phyloP scores from a whole-genome alignment of 768 basidiomycete genomes.

The Hysterangium stoloniferum region DNA sequence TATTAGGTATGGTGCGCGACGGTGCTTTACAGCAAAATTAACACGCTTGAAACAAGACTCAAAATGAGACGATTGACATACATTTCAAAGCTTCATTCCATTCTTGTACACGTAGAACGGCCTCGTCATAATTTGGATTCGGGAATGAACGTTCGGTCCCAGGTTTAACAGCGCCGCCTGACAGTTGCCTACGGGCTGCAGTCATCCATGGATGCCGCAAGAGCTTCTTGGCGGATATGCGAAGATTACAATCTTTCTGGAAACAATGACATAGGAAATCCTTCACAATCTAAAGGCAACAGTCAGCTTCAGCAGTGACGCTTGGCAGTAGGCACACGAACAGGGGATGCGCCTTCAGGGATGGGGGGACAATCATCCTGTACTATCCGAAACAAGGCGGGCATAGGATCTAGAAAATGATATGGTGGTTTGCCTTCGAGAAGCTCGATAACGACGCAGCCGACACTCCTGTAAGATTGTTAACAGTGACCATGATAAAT shows the following conservation, averaged over 20 bases:
- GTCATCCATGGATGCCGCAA: conserved; percentile 96
- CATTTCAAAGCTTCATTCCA: conserved; percentile 98
- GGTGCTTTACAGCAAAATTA: conserved; percentile 42
- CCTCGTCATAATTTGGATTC: conserved; percentile 90
- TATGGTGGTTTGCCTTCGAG: conserved; percentile 88
- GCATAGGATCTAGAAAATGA: conserved; percentile 95
- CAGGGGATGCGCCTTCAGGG: conserved; percentile 86
- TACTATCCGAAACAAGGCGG: conserved; percentile 95
- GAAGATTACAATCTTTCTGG: conserved; percentile 93
- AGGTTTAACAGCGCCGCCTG: conserved; percentile 21
- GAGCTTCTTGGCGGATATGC: conserved; percentile 90
- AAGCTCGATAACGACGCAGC: conserved; percentile 98
- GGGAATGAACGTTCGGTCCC: conserved; percentile 40
- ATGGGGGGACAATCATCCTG: conserved; percentile 97
- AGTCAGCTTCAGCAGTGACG: neutral
- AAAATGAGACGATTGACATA: conserved; percentile 26
- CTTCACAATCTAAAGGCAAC: conserved; percentile 56
- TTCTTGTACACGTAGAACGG: conserved; percentile 90
- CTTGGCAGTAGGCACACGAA: neutral
- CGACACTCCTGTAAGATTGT: conserved; percentile 55
- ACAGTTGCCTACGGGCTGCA: conserved; percentile 68
- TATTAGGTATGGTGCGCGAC: conserved; percentile 44
- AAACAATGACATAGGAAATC: conserved; percentile 97
- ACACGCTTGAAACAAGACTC: conserved; percentile 4
- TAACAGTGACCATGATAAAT: neutral